Base-by-base conservation (phyloP, 2,329 filamentous ascomycete species). In the Clonostachys sp. region DNA sequence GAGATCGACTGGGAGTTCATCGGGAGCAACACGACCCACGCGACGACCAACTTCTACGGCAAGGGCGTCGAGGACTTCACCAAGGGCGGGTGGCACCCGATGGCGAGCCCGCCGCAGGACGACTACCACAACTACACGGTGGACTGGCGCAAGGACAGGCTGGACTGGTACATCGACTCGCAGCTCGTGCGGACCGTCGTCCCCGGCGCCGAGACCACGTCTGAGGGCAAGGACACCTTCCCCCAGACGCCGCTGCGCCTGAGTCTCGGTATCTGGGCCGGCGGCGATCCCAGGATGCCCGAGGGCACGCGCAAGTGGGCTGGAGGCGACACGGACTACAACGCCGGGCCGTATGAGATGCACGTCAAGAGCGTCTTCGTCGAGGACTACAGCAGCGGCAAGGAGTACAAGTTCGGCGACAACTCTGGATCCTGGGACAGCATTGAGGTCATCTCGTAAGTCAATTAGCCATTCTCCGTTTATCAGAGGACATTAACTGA, bases 1-100 rank as follows among this genome's bases (percentile, higher is more conserved):
- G 89, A 95, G 67, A 84, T 95, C 39, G 91, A 96, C 61, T 92
- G 89, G 81, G 89, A 94, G 61, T 87, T 89, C 60, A 76, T 90
- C 49, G 89, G 89, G 42, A 77, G 77, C 48, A 84, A 89, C 59
- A 66, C 71, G 47, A 80, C 74, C 14, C 67, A 75, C 34, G 86
- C 80, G 9, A 77, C 87, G 56, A 85, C 81, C 55, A 91, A 92
- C 71, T 92, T 86, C 68, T 92, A 87, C 57, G 85, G 87, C 63
- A 90, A 91, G 71, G 88, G 87, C 44, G 73, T 67, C 70, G 71
- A 81, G 67, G 63, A 87, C 72, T 61, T 73, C 67, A 74, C 81
- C 57, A 83, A 86, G 52, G 86, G 79, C 52, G 73, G 72, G 41
- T 80, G 82, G 62, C 76, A 86, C 58, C 63, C 68, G 10, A 66